Evolutionary conservation across 2,329 filamentous ascomycete species (phyloP), one percentile per base, ranked within the genome.

Genomic region (Pseudocercospora musae): DNA sequence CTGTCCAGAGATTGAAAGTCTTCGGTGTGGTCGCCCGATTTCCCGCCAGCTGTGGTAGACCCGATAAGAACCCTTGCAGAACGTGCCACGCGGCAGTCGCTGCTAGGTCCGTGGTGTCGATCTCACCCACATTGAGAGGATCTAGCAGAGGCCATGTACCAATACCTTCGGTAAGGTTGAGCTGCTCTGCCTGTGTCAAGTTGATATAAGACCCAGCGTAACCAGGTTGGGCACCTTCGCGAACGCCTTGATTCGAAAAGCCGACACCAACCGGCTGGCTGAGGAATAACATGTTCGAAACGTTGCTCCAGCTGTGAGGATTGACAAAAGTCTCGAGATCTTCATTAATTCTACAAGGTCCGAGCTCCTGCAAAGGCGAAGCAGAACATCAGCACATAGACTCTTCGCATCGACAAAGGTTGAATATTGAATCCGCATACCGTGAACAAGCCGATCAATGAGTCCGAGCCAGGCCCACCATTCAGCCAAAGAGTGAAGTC

Each of bases 231-330:
- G 57, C 37, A 31, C 63, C 62, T 37, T 72, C 67, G 20, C 59
- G 66, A 61, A 66, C 65, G 5, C 68, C 73, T 25, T 71, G 78
- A 70, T 85, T 85, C 1, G 80, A 83, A 72, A 85, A 84, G 1
- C 84, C 85, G 27, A 82, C 80, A 33, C 83, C 83, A 18, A 84
- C 80, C 0, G 84, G 88, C 74, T 89, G 85, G 66, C 89, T 86
- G 57, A 90, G 81, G 72, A 86, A 90, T 7, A 90, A 80, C 74
- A 80, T 76, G 59, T 80, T 80, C 42, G 76, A 75, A 29, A 87
- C 79, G 60, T 84, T 84, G 66, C 87, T 88, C 84, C 85, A 50
- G 0, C 83, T 84, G 78, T 81, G 86, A 2, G 84, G 81, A 68
- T 87, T 88, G 9, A 79, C 60, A 0, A 77, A 79, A 0, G 74